A percentile compares a stretch with the other conserved stretches of the same genome.
Evolutionary conservation across 441 rosid species (phyloP).

Genomic region (Sinapis alba): DNA sequence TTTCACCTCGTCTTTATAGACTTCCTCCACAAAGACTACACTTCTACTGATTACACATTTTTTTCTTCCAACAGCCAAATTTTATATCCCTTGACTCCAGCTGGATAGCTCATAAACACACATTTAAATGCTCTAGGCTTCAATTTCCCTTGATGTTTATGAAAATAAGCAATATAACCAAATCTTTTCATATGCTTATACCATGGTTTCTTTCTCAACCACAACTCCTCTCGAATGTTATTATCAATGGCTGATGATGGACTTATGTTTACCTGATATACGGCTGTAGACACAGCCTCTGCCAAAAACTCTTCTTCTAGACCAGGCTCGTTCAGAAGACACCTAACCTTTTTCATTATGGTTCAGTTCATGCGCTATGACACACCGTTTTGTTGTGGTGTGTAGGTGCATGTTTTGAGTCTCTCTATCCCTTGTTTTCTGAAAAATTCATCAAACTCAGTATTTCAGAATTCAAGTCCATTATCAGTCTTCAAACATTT

Average conservation of each 20-base stretch:
- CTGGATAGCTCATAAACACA: neutral
- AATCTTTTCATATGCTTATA: neutral
- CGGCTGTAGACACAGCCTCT: neutral
- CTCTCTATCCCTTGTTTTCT: neutral
- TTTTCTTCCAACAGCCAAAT: neutral
- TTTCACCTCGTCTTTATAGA: no score
- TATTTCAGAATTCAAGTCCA: neutral
- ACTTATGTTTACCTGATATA: neutral
- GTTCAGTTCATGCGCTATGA: neutral
- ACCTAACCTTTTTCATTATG: neutral
- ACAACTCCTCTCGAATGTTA: neutral
- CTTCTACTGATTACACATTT: neutral
- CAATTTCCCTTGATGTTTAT: neutral
- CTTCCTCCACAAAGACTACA: neutral
- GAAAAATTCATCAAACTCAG: neutral
- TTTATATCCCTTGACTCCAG: neutral
- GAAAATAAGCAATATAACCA: neutral
- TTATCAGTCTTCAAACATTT: neutral
- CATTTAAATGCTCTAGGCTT: neutral
- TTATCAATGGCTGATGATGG: neutral
- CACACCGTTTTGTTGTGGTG: neutral
- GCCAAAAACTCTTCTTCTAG: neutral
- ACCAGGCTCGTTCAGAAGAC: neutral
- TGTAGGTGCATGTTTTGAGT: neutral
- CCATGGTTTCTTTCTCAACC: neutral